Evolutionary conservation across 2,329 filamentous ascomycete genomes (phyloP), one percentile per base, ranked within the genome.

Genomic region (Fonsecaea monophora): DNA sequence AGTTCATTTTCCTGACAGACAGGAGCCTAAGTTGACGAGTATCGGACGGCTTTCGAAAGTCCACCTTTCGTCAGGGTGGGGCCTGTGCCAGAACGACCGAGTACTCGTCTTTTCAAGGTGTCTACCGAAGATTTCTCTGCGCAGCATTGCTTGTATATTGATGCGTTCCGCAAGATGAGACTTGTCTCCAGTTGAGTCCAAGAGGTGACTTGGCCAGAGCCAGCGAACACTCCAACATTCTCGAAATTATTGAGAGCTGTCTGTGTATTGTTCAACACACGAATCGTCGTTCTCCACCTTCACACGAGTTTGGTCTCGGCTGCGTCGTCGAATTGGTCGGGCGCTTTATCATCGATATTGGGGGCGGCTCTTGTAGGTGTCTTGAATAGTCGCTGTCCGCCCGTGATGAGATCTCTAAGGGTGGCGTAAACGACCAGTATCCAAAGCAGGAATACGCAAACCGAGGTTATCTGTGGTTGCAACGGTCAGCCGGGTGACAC

Each of bases 361-460:
- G 32, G 15, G 12, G 40, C 48, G 7, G 50, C 32, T 10, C 48
- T 32, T 35, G 59, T 56, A 25, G 61, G 53, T 9, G 32, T 15
- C 42, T 67, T 60, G 65, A 67, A 61, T 2, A 67, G 21, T 38
- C 37, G 64, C 56, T 64, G 60, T 8, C 65, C 65, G 30, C 66
- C 66, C 1, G 66, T 65, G 32, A 68, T 59, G 34, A 68, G 21
- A 45, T 66, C 82, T 69, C 78, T 77, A 1, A 82, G 71, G 0
- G 86, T 88, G 1, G 81, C 79, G n/a, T 75, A 67, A 4, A 82
- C 81, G 3, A 87, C 82, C 3, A 87, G 78, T 15, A 84, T 78
- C 86, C 85, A 89, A 1, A 87, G 75, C 3, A 85, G 57, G 8
- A 84, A 81, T 0, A 87, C 85, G 13, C 53, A 66, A 8, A 77